Conservation (phyloP, 768 basidiomycete species). For the Collybia nuda region DNA sequence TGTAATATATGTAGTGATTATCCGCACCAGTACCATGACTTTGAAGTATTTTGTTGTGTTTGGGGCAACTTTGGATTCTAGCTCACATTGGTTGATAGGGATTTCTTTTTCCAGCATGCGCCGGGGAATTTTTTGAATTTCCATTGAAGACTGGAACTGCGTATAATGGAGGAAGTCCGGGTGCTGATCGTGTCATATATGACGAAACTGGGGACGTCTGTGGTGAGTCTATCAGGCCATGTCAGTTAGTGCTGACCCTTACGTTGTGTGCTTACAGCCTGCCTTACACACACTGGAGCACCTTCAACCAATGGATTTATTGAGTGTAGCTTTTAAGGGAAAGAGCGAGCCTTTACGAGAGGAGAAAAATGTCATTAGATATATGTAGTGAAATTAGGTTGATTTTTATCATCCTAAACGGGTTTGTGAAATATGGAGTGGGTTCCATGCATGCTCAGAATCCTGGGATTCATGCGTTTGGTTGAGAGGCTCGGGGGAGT, state of each 20-base stretch:
- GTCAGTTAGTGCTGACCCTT: not conserved
- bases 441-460: too few species aligned
- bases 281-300: constrained; percentile 27
- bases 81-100: constrained; percentile 11
- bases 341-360: not conserved
- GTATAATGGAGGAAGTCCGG: constrained; percentile 24
- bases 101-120: constrained; percentile 22
- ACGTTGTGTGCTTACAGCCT: constrained; percentile 13
- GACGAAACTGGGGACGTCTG: constrained; percentile 22
- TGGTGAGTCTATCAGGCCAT: constrained; percentile 14
- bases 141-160: constrained; percentile 19
- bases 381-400: too few species aligned
- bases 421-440: too few species aligned
- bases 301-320: constrained; percentile 22
- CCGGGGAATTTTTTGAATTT: constrained; percentile 23
- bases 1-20: constrained; percentile 16
- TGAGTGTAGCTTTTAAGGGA: constrained; percentile 17
- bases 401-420: too few species aligned
- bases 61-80: not conserved
- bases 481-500: too few species aligned
- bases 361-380: too few species aligned
- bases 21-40: constrained; percentile 24
- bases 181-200: constrained; percentile 28
- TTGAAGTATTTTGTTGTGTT: constrained; percentile 15
- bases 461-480: too few species aligned